These are phyloP conservation scores for Pyricularia sp. DNA, from an alignment of 2,329 filamentous ascomycete genomes.

Conservation along the genomic window DNA sequence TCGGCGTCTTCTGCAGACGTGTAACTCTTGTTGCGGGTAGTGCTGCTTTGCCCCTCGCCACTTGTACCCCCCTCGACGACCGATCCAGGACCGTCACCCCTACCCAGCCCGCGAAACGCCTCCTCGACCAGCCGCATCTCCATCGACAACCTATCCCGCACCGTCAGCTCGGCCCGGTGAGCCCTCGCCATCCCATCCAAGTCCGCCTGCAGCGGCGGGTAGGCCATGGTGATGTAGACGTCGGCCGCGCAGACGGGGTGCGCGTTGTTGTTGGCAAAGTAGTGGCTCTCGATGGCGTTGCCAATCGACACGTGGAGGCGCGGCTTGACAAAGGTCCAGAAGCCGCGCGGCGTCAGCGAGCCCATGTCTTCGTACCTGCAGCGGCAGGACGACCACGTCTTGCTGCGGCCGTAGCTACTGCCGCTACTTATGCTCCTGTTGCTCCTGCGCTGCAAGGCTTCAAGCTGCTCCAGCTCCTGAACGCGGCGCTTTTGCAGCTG, in stretches of 20 bases:
- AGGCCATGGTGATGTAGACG: background rate
- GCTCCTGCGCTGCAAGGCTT: background rate
- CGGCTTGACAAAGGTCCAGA: background rate
- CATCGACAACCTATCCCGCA: background rate
- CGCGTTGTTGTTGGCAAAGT: conserved; percentile 1
- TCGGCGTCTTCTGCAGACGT: background rate
- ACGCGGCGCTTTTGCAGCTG: background rate
- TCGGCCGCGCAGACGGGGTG: background rate
- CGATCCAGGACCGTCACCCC: background rate
- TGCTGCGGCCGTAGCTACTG: background rate
- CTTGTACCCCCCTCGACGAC: background rate
- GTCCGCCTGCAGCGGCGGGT: background rate
- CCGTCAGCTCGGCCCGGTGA: background rate
- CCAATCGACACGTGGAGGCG: background rate
- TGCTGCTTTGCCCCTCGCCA: background rate
- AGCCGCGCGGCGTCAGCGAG: background rate
- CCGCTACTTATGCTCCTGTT: background rate
- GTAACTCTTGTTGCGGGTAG: background rate
- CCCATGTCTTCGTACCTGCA: background rate
- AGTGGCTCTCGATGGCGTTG: background rate
- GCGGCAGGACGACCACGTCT: background rate
- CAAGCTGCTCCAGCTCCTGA: background rate
- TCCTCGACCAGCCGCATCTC: background rate
- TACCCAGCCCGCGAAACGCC: background rate
- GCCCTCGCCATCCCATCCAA: background rate